Evolutionary conservation across 352 stramenopile genomes (phyloP).

Genomic region (Pythium volutum): DNA sequence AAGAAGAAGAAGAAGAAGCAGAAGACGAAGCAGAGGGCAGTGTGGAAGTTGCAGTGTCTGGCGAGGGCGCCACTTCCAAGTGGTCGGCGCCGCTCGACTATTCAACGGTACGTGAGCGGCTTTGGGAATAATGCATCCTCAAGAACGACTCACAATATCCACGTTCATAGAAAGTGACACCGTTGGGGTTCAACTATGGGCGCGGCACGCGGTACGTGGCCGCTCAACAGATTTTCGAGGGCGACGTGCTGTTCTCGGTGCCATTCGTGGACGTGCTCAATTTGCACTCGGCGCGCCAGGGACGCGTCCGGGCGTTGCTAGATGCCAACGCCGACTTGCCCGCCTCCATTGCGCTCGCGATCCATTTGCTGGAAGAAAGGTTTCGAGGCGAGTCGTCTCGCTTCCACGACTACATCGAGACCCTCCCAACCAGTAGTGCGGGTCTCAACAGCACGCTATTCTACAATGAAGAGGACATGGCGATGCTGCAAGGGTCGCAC

Average conservation of each 20-base stretch:
- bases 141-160: background rate
- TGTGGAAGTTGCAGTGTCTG: background rate
- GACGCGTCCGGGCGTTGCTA: conserved; percentile 23
- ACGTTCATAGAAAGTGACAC: conserved; percentile 18
- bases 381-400: conserved; percentile 21
- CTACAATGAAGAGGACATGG: conserved; percentile 25
- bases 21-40: no score
- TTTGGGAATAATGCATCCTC: background rate
- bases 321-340: conserved; percentile 29
- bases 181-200: conserved; percentile 25
- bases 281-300: conserved; percentile 19
- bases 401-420: conserved; percentile 22
- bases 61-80: background rate
- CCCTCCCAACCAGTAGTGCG: conserved; percentile 4
- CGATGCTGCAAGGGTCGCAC: conserved; percentile 22
- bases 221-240: background rate
- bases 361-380: conserved; percentile 29
- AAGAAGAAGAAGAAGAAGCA: conserved; percentile 6
- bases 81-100: conserved; percentile 4
- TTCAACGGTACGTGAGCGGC: conserved; percentile 4
- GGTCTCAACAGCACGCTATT: conserved; percentile 26
- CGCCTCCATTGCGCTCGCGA: conserved; percentile 17
- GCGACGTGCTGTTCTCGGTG: conserved; percentile 27
- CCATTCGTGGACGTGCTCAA: conserved; percentile 25
- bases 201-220: conserved; percentile 25